These are phyloP conservation scores for Geosmithia morbida DNA, from an alignment of 2,329 filamentous ascomycete genomes.

Conservation along the genomic window DNA sequence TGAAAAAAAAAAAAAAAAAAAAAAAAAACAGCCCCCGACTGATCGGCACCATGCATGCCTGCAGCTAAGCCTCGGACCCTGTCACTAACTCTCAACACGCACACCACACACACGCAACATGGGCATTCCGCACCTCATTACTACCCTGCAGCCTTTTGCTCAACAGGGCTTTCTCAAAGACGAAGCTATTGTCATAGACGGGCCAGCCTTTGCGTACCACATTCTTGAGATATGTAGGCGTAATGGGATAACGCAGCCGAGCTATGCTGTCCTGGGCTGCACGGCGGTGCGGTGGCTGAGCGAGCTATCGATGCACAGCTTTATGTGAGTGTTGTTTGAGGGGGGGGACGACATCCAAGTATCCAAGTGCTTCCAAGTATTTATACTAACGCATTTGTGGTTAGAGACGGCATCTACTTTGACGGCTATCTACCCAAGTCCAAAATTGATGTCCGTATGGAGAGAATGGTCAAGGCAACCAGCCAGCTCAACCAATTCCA, in stretches of 20 bases:
- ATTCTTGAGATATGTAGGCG: conserved; percentile 43
- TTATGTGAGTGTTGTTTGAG: not conserved
- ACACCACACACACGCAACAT: conserved; percentile 15
- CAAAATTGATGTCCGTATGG: conserved; percentile 49
- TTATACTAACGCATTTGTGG: conserved; percentile 17
- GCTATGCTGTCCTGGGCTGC: conserved; percentile 48
- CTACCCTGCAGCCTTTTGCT: conserved; percentile 37
- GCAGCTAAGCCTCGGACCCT: not conserved
- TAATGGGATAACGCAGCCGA: conserved; percentile 39
- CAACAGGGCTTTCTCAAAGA: conserved; percentile 23
- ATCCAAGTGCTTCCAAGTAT: not conserved
- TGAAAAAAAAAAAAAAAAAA: too few relatives aligned
- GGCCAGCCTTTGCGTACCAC: conserved; percentile 64
- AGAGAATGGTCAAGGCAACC: conserved; percentile 44
- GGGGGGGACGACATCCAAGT: too few relatives aligned
- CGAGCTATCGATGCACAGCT: conserved; percentile 24
- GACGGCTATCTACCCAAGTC: conserved; percentile 63
- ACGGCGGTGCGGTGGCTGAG: conserved; percentile 49
- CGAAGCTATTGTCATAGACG: conserved; percentile 49
- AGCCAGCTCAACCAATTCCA: conserved; percentile 25
- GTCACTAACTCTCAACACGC: not conserved
- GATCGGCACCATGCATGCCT: not conserved
- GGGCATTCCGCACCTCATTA: conserved; percentile 45
- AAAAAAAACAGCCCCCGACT: too few relatives aligned
- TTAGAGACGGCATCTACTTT: conserved; percentile 56